Evolutionary conservation across 257 asterid genomes (phyloP), one percentile per base, ranked within the genome.

Genomic region (Buddleja alternifolia): DNA sequence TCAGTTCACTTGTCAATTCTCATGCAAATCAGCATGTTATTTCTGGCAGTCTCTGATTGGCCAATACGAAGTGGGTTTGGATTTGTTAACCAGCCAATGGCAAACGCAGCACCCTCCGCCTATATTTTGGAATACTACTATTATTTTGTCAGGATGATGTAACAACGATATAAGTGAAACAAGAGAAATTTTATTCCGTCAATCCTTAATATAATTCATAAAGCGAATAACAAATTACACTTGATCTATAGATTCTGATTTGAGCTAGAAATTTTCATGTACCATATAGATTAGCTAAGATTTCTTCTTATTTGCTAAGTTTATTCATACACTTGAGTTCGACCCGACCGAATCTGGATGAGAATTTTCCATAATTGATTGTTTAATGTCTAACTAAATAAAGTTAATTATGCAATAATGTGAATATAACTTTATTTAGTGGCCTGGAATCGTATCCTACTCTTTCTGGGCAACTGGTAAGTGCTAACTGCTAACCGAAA

Each of bases 31-130:
- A 73, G 52, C 15, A 62, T 32, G 32, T 60, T 76, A 20, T 24
- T 68, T 54, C 77, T 80, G 90, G 85, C 90, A 62, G 2, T 41
- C 40, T 45, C 25, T 56, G 12, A 88, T 85, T 78, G 79, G 87
- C 57, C 9, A 40, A 6, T 72, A 60, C 57, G 12, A 44, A 37
- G 69, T 72, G 75, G 75, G 67, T 66, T 69, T 79, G 36, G 57
- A 48, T 65, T 63, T 73, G 46, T 59, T 57, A 60, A 29, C 17
- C 42, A 42, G 44, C 89, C 89, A 82, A 78, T 79, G 8, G 40
- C 69, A 70, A 29, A 39, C 54, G 73, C 73, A 55, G 79, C 83
- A 62, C 69, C 48, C 40, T 51, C 12, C 45, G 32, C n/a, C 70
- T 24, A 23, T 7, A 0, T 66, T 50, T 25, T 42, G 53, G 19